phyloP scores from a whole-genome alignment of 129 eudicot species.

The Flaveria linearis region DNA sequence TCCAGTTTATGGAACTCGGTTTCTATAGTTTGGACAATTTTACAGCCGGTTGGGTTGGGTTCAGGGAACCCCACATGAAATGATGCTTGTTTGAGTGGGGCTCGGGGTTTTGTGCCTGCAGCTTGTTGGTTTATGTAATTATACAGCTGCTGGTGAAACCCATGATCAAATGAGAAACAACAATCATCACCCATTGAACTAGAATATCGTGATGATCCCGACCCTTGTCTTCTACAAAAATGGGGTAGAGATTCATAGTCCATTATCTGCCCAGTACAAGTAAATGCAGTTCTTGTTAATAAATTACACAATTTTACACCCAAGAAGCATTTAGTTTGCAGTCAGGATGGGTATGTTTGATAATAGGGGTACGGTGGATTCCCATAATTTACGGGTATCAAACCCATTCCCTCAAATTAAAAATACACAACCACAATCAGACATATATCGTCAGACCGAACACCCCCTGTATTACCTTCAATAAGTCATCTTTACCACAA shows the following conservation, averaged over 20 bases:
- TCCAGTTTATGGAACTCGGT: constrained; percentile 70
- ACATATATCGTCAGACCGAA: background rate
- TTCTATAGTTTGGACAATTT: constrained; percentile 72
- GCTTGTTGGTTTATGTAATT: constrained; percentile 69
- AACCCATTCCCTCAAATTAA: background rate
- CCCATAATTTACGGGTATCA: background rate
- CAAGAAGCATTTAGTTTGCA: background rate
- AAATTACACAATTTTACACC: background rate
- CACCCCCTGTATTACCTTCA: constrained; percentile 55
- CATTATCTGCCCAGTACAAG: constrained; percentile 73
- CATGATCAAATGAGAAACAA: constrained; percentile 82
- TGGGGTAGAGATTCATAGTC: constrained; percentile 92
- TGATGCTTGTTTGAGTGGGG: constrained; percentile 65
- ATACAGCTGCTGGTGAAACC: constrained; percentile 77
- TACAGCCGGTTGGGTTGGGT: constrained; percentile 60
- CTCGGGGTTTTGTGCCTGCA: constrained; percentile 35
- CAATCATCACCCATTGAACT: constrained; percentile 51
- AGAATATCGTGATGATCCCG: constrained; percentile 70
- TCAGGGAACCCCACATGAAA: constrained; percentile 84
- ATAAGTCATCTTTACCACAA: constrained; percentile 74
- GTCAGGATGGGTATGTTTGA: background rate
- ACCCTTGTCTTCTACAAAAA: constrained; percentile 94
- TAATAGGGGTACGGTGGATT: too few relatives aligned
- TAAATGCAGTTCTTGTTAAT: constrained; percentile 12
- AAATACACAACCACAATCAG: background rate